Conservation (phyloP, 495 filamentous ascomycete species). For the Trypethelium eluteriae region DNA sequence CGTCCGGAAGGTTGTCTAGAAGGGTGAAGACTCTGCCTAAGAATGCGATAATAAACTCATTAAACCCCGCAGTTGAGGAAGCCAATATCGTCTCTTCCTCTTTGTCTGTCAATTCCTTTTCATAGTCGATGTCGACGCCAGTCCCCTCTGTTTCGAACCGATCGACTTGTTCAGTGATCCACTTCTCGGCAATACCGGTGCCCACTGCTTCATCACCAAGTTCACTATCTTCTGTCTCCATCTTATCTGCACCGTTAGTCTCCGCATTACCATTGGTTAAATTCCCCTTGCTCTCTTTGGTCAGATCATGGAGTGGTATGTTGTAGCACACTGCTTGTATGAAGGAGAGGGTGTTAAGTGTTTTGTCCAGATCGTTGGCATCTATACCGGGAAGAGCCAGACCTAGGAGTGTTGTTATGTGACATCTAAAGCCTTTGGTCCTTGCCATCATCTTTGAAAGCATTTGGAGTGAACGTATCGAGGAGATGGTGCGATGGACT, state of each 20-base stretch:
- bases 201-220: constrained; percentile 60
- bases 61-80: constrained; percentile 91
- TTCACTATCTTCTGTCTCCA: constrained; percentile 44
- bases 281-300: constrained; percentile 38
- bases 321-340: constrained; percentile 93
- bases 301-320: constrained; percentile 81
- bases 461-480: constrained; percentile 80
- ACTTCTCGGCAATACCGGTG: constrained; percentile 66
- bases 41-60: constrained; percentile 83
- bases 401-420: constrained; percentile 85
- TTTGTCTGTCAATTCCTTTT: constrained; percentile 68
- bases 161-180: constrained; percentile 89
- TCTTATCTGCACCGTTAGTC: constrained; percentile 26
- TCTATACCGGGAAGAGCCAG: constrained; percentile 92
- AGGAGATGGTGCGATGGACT: constrained; percentile 92
- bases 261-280: constrained; percentile 18
- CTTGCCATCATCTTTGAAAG: constrained; percentile 81
- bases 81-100: constrained; percentile 85
- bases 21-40: constrained; percentile 92
- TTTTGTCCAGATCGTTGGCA: constrained; percentile 96
- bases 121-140: constrained; percentile 77
- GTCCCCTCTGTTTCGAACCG: constrained; percentile 84
- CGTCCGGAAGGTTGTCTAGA: constrained; percentile 89
- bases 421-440: constrained; percentile 88
- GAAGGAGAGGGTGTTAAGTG: constrained; percentile 84